A percentile compares a stretch with the other conserved stretches of the same genome.
phyloP scores from a whole-genome alignment of 805 yeast species.

The Sugiyamaella smithiae region DNA sequence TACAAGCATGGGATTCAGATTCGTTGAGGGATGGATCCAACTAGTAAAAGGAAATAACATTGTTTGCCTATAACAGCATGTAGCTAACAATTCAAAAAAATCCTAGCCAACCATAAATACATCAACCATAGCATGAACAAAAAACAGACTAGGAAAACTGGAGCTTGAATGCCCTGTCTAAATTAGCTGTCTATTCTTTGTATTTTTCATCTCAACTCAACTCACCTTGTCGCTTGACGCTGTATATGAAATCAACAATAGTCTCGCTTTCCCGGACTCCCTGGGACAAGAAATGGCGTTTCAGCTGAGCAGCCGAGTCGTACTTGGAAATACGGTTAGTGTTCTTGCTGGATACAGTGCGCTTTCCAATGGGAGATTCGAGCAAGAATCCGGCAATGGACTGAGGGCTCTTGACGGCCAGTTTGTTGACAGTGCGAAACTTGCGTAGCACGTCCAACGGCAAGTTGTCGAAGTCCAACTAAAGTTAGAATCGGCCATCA shows the following conservation, averaged over 20 bases:
- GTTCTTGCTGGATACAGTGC: constrained; percentile 48
- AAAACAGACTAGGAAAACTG: constrained; percentile 21
- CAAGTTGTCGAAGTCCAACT: constrained; percentile 62
- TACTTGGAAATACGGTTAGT: constrained; percentile 50
- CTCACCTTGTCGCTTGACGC: constrained; percentile 65
- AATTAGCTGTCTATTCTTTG: too few relatives aligned
- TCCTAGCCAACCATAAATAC: too few relatives aligned
- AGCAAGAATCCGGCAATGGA: constrained; percentile 68
- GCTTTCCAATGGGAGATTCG: constrained; percentile 69
- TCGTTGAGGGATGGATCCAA: too few relatives aligned
- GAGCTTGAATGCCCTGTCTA: constrained; percentile 25
- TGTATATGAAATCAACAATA: constrained; percentile 83
- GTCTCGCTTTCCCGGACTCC: constrained; percentile 78
- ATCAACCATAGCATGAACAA: too few relatives aligned
- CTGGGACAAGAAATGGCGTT: constrained; percentile 61
- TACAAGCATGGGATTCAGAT: too few relatives aligned
- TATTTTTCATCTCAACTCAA: neutral
- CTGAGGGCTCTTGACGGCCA: constrained; percentile 55
- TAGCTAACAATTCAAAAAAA: too few relatives aligned
- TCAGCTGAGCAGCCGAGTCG: constrained; percentile 58
- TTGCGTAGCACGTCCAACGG: constrained; percentile 63
- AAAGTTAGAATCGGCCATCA: neutral
- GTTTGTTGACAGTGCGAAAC: constrained; percentile 60
- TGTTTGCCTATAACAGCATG: too few relatives aligned
- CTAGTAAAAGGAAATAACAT: too few relatives aligned